Percentiles rank a stretch among this genome's conserved stretches.
Conservation (phyloP, 768 basidiomycete species). For the Tylopilus intermedius region DNA sequence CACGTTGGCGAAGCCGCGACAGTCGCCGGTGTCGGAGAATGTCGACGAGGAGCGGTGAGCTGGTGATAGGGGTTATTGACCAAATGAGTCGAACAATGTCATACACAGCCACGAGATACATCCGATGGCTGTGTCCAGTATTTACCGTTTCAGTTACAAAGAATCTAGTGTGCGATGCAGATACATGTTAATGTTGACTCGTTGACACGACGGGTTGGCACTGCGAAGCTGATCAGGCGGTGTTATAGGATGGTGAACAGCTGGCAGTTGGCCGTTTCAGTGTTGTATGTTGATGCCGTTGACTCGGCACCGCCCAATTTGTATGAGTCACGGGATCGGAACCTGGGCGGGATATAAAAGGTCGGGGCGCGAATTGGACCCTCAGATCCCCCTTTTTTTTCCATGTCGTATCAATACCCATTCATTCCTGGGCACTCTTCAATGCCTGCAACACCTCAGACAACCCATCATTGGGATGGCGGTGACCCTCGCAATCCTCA, state of each 20-base stretch:
- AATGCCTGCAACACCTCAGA: constrained; percentile 44
- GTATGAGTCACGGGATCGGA: constrained; percentile 22
- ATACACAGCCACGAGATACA: neutral
- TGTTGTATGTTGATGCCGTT: neutral
- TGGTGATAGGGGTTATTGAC: neutral
- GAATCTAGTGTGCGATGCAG: too few species aligned
- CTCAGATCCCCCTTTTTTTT: constrained; percentile 26
- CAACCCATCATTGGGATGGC: constrained; percentile 40
- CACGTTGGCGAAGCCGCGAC: constrained; percentile 36
- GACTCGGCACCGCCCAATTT: constrained; percentile 17
- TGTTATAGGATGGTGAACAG: too few species aligned
- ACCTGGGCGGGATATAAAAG: constrained; percentile 29
- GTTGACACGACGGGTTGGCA: neutral
- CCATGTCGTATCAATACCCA: constrained; percentile 49
- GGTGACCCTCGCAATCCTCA: constrained; percentile 15
- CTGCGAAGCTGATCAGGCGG: neutral
- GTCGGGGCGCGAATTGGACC: constrained; percentile 17
- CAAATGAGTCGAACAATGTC: neutral
- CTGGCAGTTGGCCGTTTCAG: too few species aligned
- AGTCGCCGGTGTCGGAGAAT: constrained; percentile 26
- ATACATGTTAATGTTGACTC: too few species aligned
- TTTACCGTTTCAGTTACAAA: too few species aligned
- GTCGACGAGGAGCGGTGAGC: constrained; percentile 1
- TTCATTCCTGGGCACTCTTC: constrained; percentile 45
- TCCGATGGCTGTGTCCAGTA: too few species aligned